Conservation (phyloP, 345 rosid genomes). For the Populus tremula region DNA sequence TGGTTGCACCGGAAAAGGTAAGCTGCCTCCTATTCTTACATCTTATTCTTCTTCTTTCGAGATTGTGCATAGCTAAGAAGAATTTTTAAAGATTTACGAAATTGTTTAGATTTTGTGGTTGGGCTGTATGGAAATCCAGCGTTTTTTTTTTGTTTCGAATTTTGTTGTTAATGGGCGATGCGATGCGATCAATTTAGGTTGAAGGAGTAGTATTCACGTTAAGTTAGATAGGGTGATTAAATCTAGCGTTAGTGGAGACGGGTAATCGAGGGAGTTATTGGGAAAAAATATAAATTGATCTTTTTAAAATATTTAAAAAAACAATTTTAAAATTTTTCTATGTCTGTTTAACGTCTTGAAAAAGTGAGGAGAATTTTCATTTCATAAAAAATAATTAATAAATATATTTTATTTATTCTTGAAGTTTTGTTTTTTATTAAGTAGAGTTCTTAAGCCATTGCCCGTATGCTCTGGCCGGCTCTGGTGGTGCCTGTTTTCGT, state of each 20-base stretch:
- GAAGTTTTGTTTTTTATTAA: too few relatives aligned
- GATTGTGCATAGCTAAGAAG: neutral
- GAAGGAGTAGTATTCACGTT: neutral
- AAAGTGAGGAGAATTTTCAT: too few relatives aligned
- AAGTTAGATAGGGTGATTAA: too few relatives aligned
- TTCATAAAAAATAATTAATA: too few relatives aligned
- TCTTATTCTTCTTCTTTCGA: neutral
- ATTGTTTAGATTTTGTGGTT: neutral
- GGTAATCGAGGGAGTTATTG: neutral
- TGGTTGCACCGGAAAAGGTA: conserved; percentile 14
- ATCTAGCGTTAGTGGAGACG: neutral
- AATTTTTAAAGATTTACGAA: neutral
- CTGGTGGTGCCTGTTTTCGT: neutral
- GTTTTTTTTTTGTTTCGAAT: neutral
- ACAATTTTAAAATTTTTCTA: too few relatives aligned
- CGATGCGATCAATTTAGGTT: neutral
- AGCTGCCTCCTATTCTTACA: neutral
- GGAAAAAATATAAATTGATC: too few relatives aligned
- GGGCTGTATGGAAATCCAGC: too few relatives aligned
- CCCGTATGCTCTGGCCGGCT: too few relatives aligned
- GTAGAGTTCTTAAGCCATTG: too few relatives aligned
- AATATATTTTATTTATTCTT: too few relatives aligned
- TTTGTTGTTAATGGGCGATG: neutral
- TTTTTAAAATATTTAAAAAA: too few relatives aligned
- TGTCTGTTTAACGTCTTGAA: too few relatives aligned